Base-by-base conservation (phyloP, 108 stramenopile species). In the Nitzschia sp. region DNA sequence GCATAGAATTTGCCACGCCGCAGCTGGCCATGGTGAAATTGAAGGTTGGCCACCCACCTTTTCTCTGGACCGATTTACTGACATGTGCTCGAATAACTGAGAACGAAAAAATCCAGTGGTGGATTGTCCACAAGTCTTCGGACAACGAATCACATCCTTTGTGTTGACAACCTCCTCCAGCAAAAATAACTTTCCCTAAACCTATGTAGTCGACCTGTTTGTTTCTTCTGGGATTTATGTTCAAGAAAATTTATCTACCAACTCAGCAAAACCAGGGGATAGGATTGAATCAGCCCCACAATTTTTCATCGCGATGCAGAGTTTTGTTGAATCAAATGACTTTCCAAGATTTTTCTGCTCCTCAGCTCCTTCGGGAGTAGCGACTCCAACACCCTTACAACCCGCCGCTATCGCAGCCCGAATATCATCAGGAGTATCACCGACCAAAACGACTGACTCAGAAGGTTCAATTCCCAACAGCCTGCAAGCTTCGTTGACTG, bases 351-450 rank as follows among this genome's bases (percentile, higher is more conserved):
- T 59, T 15, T 16, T 63, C 45, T 71, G 53, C 46, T 74, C 76
- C 25, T 77, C 87, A 5, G 64, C 77, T 16, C 83, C 85, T 63
- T 89, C 88, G 0, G 96, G 96, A 11, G 94, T 95, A 6, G 90
- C 81, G 17, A 97, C 93, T 6, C 92, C 96, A 16, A 89, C 78
- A 11, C 87, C 93, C 25, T 53, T 67, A 47, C 83, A 81, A 8
- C 93, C 92, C 23, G 91, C 90, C 26, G 85, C 69, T 11, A 80
- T 50, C 11, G 88, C 93, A 16, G 96, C 88, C 16, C 74, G 58
- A 61, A 94, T 88, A 66, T 97, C 96, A 67, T 97, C 96, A 2
- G 92, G 92, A 3, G 96, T 97, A 78, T 97, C 96, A 0, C 96
- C 96, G 0, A 97, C 80, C 76, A 95, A 80, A 33, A 86, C 56